Base-by-base conservation (phyloP, 495 filamentous ascomycete species). In the Bombardia bombarda region DNA sequence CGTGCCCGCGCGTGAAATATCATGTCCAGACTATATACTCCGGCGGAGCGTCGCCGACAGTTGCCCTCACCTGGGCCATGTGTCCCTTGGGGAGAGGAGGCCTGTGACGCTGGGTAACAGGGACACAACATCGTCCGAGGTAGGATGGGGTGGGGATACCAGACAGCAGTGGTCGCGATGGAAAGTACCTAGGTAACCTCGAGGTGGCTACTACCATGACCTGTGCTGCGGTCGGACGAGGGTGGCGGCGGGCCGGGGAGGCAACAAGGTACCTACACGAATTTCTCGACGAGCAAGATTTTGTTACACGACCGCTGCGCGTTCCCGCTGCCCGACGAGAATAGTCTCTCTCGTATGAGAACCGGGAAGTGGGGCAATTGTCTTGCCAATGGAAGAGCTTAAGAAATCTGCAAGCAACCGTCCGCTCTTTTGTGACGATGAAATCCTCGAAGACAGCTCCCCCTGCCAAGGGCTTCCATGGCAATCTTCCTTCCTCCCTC, bases 301-400 rank as follows among this genome's bases (percentile, higher is more conserved):
- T 22, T 10, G 55, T 58, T 38, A 55, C 52, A 53, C 57, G 30
- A 43, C 43, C 38, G 36, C 50, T 61, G 58, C 58, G 37, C 39
- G 45, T 49, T 42, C 42, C 58, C 58, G 55, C 44, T 38, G 47
- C 55, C 50, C 50, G 56, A 61, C 53, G 58, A 61, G 58, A 58
- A 58, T 47, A 46, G 42, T 47, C 50, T 56, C 57, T 46, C 56
- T 61, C 58, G 58, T 61, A 58, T 58, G 52, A 48, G 46, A 25
- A 26, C 34, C 42, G 48, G 51, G 38, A 38, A 45, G 40, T 19
- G 41, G 46, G 33, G 18, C 22, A 31, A 20, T 17, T 38, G 45
- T 49, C 45, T 51, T 45, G 38, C 46, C 38, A 51, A 47, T 55
- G 24, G 44, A 50, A 45, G 33, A 19, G 33, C 33, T 34, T 35